phyloP scores from a whole-genome alignment of 257 asterid genomes.

The Lavandula angustifolia region DNA sequence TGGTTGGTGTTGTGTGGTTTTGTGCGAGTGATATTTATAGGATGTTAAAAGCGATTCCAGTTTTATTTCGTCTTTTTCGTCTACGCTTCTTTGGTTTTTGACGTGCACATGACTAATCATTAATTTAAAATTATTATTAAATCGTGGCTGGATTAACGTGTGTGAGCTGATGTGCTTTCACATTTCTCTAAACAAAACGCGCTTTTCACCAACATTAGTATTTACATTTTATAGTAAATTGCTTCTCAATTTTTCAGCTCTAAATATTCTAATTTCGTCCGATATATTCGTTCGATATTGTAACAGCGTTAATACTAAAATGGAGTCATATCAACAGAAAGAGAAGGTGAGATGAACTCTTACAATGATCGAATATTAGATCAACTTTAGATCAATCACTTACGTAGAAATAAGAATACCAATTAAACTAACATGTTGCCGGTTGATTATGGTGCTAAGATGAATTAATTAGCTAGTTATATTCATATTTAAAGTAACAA shows the following conservation, averaged over 20 bases:
- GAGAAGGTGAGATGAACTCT: no score
- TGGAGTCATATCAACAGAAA: no score
- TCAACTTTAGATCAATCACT: no score
- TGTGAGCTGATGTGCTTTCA: constrained; percentile 8
- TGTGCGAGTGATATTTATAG: constrained; percentile 19
- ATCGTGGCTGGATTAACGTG: constrained; percentile 26
- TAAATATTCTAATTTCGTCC: no score
- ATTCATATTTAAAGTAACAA: not conserved
- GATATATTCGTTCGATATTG: no score
- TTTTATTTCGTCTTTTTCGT: constrained; percentile 18
- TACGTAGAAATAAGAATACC: no score
- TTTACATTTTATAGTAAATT: not conserved
- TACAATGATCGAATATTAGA: no score
- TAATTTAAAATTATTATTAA: not conserved
- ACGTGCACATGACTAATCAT: constrained; percentile 13
- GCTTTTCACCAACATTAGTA: not conserved
- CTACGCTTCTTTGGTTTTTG: constrained; percentile 22
- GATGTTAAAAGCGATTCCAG: constrained; percentile 1
- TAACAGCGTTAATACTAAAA: no score
- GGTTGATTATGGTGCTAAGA: no score
- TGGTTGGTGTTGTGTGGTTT: not conserved
- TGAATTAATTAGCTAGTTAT: no score
- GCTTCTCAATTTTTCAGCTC: no score
- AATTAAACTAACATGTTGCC: no score
- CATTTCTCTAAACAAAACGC: constrained; percentile 24